A percentile compares a stretch with the other conserved stretches of the same genome.
phyloP scores from a whole-genome alignment of 1,284 basidiomycete genomes.

The Ceratobasidium sp. region DNA sequence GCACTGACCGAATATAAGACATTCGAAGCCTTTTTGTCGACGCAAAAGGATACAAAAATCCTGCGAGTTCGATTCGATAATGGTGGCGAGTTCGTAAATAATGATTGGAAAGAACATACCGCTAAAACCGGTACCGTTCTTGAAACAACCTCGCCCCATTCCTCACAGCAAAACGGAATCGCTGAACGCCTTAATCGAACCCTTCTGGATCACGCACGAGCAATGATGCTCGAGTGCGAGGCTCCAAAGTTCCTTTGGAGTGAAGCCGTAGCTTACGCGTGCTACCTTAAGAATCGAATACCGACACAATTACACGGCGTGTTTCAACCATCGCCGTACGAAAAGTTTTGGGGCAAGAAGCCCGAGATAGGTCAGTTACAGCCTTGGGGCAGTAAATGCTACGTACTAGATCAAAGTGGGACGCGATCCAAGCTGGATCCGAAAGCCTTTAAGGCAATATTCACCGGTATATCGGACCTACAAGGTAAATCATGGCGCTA shows the following conservation, averaged over 20 bases:
- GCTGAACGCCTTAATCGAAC: slow-evolving; percentile 56
- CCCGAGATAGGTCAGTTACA: slow-evolving; percentile 54
- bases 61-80: too few species aligned
- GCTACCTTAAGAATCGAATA: slow-evolving; percentile 59
- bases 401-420: slow-evolving; percentile 1
- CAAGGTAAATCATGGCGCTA: slow-evolving; percentile 37
- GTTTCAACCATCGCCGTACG: slow-evolving; percentile 54
- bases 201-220: slow-evolving; percentile 49
- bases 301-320: slow-evolving; percentile 55
- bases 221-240: slow-evolving; percentile 51
- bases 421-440: slow-evolving; percentile 14
- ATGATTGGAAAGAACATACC: slow-evolving; percentile 18
- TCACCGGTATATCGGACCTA: slow-evolving; percentile 18
- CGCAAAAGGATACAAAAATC: too few species aligned
- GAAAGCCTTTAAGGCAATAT: not conserved
- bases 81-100: too few species aligned
- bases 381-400: not conserved
- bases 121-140: slow-evolving; percentile 47
- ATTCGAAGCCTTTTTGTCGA: too few species aligned
- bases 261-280: too few species aligned
- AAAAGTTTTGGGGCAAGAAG: slow-evolving; percentile 52
- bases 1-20: too few species aligned
- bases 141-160: slow-evolving; percentile 57
- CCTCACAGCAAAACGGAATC: slow-evolving; percentile 49
- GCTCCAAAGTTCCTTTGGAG: slow-evolving; percentile 52